Evolutionary conservation across 208 protist species (phyloP).

Genomic region (Wallacemonas sp.): DNA sequence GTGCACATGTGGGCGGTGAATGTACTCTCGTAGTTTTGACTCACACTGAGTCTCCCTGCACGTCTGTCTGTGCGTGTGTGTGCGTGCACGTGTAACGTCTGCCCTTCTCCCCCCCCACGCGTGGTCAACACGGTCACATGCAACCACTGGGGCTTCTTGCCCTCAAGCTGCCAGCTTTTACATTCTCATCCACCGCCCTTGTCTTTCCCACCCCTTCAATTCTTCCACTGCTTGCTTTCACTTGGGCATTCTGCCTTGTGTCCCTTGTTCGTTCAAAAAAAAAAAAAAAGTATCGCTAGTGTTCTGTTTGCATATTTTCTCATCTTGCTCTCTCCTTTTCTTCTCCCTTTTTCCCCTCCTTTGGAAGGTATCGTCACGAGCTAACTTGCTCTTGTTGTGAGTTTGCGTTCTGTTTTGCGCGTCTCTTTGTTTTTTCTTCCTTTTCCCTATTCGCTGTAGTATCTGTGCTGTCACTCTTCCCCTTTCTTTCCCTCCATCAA

Average conservation of each 20-base stretch:
- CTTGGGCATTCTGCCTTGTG: background rate
- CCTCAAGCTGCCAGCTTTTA: too few species aligned
- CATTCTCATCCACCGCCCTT: too few species aligned
- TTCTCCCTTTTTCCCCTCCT: background rate
- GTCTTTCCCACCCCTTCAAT: slow-evolving; percentile 6
- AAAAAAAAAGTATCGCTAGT: slow-evolving; percentile 5
- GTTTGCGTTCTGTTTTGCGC: too few species aligned
- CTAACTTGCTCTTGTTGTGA: background rate
- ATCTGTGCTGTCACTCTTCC: background rate
- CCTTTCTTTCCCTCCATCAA: background rate
- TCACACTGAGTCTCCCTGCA: too few species aligned
- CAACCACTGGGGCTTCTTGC: too few species aligned
- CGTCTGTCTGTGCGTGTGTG: too few species aligned
- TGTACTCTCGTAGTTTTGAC: too few species aligned
- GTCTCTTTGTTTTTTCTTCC: slow-evolving; percentile 8
- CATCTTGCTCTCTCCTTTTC: slow-evolving; percentile 14
- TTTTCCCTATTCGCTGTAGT: background rate
- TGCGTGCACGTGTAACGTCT: too few species aligned
- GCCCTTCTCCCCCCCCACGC: too few species aligned
- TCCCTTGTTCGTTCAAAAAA: background rate
- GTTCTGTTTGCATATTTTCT: slow-evolving; percentile 13
- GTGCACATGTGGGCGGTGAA: too few species aligned
- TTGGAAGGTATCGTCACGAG: background rate
- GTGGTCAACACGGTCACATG: too few species aligned
- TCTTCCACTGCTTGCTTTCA: slow-evolving; percentile 14